Evolutionary conservation across 2,329 filamentous ascomycete genomes (phyloP), one percentile per base, ranked within the genome.

Genomic region (Parastagonospora nodorum): DNA sequence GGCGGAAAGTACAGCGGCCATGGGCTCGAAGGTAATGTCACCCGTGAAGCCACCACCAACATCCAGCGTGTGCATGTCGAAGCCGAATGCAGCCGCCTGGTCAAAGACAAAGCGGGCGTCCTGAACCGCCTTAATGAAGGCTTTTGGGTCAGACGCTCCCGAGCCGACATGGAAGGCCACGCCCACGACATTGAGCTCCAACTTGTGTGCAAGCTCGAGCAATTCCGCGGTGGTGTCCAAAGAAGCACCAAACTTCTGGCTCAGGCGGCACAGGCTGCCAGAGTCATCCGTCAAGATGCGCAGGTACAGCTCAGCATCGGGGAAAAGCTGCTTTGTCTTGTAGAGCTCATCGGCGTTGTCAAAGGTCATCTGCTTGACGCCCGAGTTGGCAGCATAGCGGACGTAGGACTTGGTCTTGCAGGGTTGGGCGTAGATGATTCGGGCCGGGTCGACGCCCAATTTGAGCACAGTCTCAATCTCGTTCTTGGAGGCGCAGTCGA

Each of bases 381-480:
- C 89, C 61, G 87, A 82, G 71, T 86, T 84, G 69, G 89, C 86
- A 59, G 95, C 94, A 70, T 92, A 96, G 71, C 92, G 91, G 57
- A 99, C 83, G 75, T 97, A 97, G 41, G 93, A 97, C 80, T 94
- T 96, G 68, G 94, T 99, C 86, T 99, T 99, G 89, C 94, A 97
- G 48, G 94, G 94, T 79, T 99, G 94, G 42, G 94, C 94, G 72
- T 97, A 99, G 78, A 99, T 97, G 81, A 99, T 95, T 74, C 93
- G 92, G 61, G 87, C 85, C 10, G 94, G 90, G 70, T 90, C 87
- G 61, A 96, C 83, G 64, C 92, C 92, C 74, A 92, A 84, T 68
- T 83, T 82, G 46, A 97, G 82, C 55, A 97, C 89, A 75, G 92
- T 87, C 75, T 99, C 92, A 66, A 99, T 97, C 79, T 99, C 94